Evolutionary conservation across 2,329 filamentous ascomycete species (phyloP).

Genomic region (Davidsoniella neocaledoniae): DNA sequence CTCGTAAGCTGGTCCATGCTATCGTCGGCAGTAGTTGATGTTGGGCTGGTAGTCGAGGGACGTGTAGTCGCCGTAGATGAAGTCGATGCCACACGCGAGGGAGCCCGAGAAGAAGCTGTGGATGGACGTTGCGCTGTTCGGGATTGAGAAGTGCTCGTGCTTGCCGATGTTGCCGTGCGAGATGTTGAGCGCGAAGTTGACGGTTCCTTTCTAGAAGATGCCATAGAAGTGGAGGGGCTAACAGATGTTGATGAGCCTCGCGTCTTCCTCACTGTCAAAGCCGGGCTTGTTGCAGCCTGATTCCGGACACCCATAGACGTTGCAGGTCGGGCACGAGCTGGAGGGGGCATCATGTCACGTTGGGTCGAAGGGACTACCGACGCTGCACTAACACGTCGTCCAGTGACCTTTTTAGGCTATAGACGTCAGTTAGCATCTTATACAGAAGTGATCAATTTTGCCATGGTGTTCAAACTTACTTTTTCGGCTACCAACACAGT

Average conservation of each 20-base stretch:
- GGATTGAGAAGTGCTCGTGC: too few relatives aligned
- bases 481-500: conserved; percentile 22
- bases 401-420: conserved; percentile 1
- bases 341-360: neutral
- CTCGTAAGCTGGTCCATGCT: conserved; percentile 38
- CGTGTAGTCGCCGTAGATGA: conserved; percentile 9
- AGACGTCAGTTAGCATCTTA: neutral
- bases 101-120: conserved; percentile 3
- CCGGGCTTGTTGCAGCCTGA: neutral
- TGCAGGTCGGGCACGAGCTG: neutral
- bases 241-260: neutral
- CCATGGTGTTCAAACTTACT: conserved; percentile 16
- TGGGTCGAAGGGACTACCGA: conserved; percentile 20
- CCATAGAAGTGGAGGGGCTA: neutral
- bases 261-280: conserved; percentile 9
- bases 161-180: neutral
- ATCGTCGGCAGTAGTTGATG: conserved; percentile 16
- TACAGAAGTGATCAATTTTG: neutral
- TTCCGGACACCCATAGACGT: conserved; percentile 3
- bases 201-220: neutral
- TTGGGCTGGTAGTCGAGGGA: conserved; percentile 10
- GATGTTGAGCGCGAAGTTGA: neutral
- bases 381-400: conserved; percentile 32
- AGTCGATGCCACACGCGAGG: conserved; percentile 2
- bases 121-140: conserved; percentile 2